Base-by-base conservation (phyloP, 192 early-diverging fungal species). In the Spinellus fusiger region DNA sequence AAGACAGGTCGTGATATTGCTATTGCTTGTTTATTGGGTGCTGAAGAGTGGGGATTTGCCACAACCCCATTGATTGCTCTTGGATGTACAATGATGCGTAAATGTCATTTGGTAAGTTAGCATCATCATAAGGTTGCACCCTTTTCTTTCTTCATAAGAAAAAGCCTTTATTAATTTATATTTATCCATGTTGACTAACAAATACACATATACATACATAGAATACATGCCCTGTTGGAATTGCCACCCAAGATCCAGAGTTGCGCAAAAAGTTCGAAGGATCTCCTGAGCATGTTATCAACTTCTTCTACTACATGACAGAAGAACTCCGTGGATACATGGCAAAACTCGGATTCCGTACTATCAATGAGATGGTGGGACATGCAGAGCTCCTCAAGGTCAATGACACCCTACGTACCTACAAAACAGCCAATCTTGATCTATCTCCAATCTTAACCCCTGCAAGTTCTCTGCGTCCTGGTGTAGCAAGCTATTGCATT, bases 41-140 rank as follows among this genome's bases (percentile, higher is more conserved):
- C 95, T 51, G 96, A 98, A 73, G 96, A 98, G 80, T 97, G 93
- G 87, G 96, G 96, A 27, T 98, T 98, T 64, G 96, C 96, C 51
- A 98, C 96, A 2, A 90, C 94, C 23, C 96, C 96, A n/a, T 82
- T 98, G 65, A 96, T 98, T 65, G 91, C 94, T 20, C 81, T 97
- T 69, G 96, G 96, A 47, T 97, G 95, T 75, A 92, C 85, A 61
- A 95, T 96, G 88, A 88, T 99, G 91, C 81, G 94, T 44, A 92
- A 93, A 29, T 67, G 70, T n/a, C 64, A 72, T 53, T 53, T 67
- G 32, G 59, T 67, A 33, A 53, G 38, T 46, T 10, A 38, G 10
- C 9, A 34, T 37, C 23, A 44, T 28, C 3, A 34, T 12, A 22
- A 18, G 15, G 23, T 56, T 35, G n/a, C 46, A 18, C 35, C 29